Evolutionary conservation across 495 filamentous ascomycete species (phyloP), one percentile per base, ranked within the genome.

Genomic region (Lichenothelia convexa): DNA sequence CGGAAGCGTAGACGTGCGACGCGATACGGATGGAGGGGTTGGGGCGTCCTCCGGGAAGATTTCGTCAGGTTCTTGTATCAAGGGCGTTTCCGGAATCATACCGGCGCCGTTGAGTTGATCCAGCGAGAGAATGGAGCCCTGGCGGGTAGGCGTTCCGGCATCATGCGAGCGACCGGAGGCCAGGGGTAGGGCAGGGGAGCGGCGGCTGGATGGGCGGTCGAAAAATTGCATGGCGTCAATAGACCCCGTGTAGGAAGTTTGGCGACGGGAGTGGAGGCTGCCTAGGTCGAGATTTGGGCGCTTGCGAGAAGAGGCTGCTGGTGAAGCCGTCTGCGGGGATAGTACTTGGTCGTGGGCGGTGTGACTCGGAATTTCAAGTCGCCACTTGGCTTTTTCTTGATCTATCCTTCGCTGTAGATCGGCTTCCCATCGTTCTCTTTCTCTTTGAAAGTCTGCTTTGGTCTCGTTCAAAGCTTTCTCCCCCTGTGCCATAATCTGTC

Each of bases 311-410:
- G 40, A 32, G 19, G 40, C 32, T 5, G 47, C 36, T 13, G 54
- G 46, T 9, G 47, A 54, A 6, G 46, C 43, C 19, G 42, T 38
- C 17, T 43, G 45, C 3, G 45, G 45, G 34, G 34, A 40, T 20
- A 39, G 35, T 9, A 40, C 13, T 8, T 41, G 23, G 3, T 12
- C 1, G 16, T 33, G n/a, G 9, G 1, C 31, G 39, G 15, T 36
- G 29, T 26, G 13, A 19, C 1, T 1, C 5, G 1, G 6, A n/a
- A 9, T 34, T 39, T 68, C 73, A 39, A 84, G 78, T 32, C 75
- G 63, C 74, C 76, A 86, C 53, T 75, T 84, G 6, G 61, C 56
- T 38, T 71, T 73, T 47, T 91, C 84, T 38, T 87, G 78, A 32
- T 79, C 73, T 0, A 80, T 47, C 27, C 69, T 66, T 30, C 71